phyloP scores from a whole-genome alignment of 192 early-diverging fungal species.

The Haplosporangium gracile region DNA sequence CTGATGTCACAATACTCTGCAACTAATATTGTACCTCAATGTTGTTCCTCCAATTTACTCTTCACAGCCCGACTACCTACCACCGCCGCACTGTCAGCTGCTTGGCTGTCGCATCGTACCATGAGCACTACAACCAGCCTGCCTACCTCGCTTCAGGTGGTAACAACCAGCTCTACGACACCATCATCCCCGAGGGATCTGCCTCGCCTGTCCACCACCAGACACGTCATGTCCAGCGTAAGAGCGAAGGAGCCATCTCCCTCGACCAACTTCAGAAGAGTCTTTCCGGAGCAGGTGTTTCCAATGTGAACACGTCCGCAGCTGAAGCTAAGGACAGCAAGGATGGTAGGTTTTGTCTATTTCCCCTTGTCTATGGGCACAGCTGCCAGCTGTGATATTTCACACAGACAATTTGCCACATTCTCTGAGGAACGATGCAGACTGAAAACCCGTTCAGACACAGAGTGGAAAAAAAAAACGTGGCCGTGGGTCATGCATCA shows the following conservation, averaged over 20 bases:
- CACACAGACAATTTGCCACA: conserved; percentile 2
- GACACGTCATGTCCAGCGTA: conserved; percentile 46
- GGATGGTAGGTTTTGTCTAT: conserved; percentile 8
- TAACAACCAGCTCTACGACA: conserved; percentile 33
- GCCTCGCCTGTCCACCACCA: conserved; percentile 47
- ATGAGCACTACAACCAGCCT: conserved; percentile 47
- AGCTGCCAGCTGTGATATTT: not conserved
- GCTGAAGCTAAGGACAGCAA: conserved; percentile 12
- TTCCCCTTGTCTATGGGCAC: not conserved
- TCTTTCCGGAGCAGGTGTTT: conserved; percentile 26
- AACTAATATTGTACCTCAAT: no score
- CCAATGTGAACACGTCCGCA: conserved; percentile 7
- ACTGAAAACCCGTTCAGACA: not conserved
- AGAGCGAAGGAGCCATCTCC: conserved; percentile 47
- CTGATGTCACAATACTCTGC: not conserved
- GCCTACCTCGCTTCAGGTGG: conserved; percentile 29
- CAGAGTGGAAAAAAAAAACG: not conserved
- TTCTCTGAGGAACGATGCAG: not conserved
- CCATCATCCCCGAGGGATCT: conserved; percentile 34
- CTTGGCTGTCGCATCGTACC: conserved; percentile 44
- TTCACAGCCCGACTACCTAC: conserved; percentile 27
- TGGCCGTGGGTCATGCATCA: conserved; percentile 5
- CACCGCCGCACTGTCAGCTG: conserved; percentile 55
- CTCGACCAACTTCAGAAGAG: conserved; percentile 41
- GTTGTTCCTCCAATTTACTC: not conserved